Base-by-base conservation (phyloP, 2,329 filamentous ascomycete species). In the Colletotrichum trifolii region DNA sequence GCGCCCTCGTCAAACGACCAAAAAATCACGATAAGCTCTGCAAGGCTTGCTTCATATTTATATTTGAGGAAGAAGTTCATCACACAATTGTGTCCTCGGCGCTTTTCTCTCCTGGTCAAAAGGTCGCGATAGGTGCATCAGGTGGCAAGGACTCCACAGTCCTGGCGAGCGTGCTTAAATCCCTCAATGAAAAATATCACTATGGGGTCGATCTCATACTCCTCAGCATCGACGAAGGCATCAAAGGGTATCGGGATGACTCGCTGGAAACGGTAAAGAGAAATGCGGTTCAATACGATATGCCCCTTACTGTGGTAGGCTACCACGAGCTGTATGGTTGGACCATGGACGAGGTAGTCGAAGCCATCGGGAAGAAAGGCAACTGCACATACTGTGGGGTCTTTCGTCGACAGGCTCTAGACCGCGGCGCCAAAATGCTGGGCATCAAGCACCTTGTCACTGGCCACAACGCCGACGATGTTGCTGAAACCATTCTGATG, bases 351-450 rank as follows among this genome's bases (percentile, higher is more conserved):
- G 93, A 98, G 74, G 96, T 99, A 9, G 96, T 99, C 4, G 92
- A 94, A 72, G 93, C 95, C 52, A 92, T 99, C 54, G 96, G 96
- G 12, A 98, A 97, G 81, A 98, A 97, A 78, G 94, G 95, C 36
- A 99, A 99, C 78, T 99, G 96, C 84, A 99, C 96, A 36, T 99
- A 99, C 74, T 99, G 96, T 73, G 96, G 96, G 12, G 96, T 99
- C 15, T 99, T 99, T 75, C 86, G 96, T 58, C 87, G 96, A 64
- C 96, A 99, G 80, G 96, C 96, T 2, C 84, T 99, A 39, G 96
- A 99, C 76, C 89, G 96, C 8, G 96, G 96, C 15, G 94, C 96
- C 6, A 94, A 93, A 71, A 90, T 91, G 77, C 80, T 99, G 61
- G 90, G 88, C 1, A 97, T 99, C 72, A 89, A 89, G 71, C 96